Percentiles rank a stretch among this genome's conserved stretches.
Conservation (phyloP, 441 rosid genomes). For the Erodium moschatum region DNA sequence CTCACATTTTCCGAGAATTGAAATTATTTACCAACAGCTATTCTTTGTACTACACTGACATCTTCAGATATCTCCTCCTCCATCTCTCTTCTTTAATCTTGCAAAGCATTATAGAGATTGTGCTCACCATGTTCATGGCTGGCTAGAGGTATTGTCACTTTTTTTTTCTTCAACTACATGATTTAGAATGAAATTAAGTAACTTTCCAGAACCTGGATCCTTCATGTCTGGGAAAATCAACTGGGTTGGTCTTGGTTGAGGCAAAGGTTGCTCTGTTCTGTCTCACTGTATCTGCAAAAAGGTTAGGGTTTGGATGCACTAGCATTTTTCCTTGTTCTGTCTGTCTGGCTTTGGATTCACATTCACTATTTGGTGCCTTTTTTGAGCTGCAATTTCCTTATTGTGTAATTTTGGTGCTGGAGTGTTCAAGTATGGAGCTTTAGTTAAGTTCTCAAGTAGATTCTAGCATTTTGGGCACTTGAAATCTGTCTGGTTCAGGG, state of each 20-base stretch:
- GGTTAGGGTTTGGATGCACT: constrained; percentile 8
- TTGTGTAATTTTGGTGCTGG: not conserved
- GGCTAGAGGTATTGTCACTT: not conserved
- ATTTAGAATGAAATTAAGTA: not conserved
- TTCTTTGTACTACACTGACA: constrained; percentile 16
- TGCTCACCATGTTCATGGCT: not conserved
- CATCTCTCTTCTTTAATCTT: not conserved
- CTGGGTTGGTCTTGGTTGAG: not conserved
- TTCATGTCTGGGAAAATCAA: constrained; percentile 8
- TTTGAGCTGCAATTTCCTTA: constrained; percentile 1
- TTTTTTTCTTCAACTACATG: not conserved
- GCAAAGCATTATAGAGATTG: not conserved
- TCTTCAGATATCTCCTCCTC: not conserved
- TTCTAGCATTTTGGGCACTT: not conserved
- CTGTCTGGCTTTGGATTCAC: not conserved
- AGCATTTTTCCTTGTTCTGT: constrained; percentile 6
- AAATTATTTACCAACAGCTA: constrained; percentile 21
- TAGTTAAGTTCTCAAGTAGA: not conserved
- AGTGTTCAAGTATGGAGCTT: not conserved
- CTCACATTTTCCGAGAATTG: not conserved
- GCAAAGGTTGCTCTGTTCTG: constrained; percentile 15
- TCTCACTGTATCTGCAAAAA: constrained; percentile 11
- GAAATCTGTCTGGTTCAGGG: not conserved
- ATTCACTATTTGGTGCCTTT: not conserved
- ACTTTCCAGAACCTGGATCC: constrained; percentile 6